phyloP scores from a whole-genome alignment of 31 red algal species.

The Endocladia muricata region DNA sequence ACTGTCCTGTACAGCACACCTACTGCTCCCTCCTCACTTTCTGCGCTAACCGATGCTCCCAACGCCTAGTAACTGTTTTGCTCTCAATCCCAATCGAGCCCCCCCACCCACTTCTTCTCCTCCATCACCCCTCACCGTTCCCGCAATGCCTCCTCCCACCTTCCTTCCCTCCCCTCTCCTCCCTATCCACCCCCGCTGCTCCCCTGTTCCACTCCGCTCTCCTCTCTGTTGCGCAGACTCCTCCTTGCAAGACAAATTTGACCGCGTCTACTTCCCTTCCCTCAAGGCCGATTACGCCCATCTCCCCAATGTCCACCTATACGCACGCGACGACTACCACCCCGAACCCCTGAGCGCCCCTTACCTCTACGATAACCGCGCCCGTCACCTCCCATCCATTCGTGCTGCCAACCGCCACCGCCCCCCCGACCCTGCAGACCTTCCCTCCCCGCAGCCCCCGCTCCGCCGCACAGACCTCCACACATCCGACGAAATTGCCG shows the following conservation, averaged over 20 bases:
- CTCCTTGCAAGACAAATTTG: conserved; percentile 19
- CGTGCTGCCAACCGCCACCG: conserved; percentile 15
- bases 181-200: no score
- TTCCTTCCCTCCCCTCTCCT: no score
- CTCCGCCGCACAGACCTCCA: conserved; percentile 31
- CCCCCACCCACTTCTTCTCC: no score
- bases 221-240: no score
- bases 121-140: no score
- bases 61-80: no score
- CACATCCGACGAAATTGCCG: conserved; percentile 10
- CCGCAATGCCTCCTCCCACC: no score
- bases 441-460: background rate
- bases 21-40: no score
- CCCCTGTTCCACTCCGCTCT: no score
- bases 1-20: no score
- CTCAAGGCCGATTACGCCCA: conserved; percentile 43
- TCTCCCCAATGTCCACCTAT: conserved; percentile 23
- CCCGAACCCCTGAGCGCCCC: conserved; percentile 16
- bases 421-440: conserved; percentile 1
- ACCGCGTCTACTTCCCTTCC: conserved; percentile 56
- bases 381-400: conserved; percentile 20
- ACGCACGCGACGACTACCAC: conserved; percentile 51
- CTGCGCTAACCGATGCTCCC: no score
- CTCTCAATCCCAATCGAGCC: no score
- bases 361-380: conserved; percentile 40